Conservation (phyloP, 306 rosid species). For the Pyrus betulifolia region DNA sequence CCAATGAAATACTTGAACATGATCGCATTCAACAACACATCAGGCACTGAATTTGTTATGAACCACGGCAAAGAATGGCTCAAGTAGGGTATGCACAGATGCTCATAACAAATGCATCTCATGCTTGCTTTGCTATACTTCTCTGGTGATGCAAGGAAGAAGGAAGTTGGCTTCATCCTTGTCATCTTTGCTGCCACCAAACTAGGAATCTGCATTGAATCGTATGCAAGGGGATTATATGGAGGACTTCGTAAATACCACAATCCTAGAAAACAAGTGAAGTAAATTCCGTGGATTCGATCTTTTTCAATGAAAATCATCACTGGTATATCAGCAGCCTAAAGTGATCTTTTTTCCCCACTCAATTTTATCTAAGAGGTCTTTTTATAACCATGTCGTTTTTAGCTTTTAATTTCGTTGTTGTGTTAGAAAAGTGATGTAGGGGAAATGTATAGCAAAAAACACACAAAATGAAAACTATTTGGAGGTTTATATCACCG, state of each 20-base stretch:
- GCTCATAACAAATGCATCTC: conserved; percentile 20
- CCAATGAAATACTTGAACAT: background rate
- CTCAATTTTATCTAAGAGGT: too few relatives aligned
- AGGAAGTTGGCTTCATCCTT: background rate
- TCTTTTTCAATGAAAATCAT: too few relatives aligned
- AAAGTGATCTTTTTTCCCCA: too few relatives aligned
- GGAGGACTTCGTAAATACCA: background rate
- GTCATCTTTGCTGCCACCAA: conserved; percentile 24
- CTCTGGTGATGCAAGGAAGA: conserved; percentile 13
- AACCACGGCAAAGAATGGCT: conserved; percentile 18
- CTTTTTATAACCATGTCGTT: too few relatives aligned
- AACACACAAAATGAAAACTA: too few relatives aligned
- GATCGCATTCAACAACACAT: background rate
- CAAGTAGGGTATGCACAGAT: conserved; percentile 16
- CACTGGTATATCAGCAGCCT: too few relatives aligned
- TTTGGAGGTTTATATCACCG: too few relatives aligned
- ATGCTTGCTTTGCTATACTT: conserved; percentile 24
- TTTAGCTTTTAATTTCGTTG: too few relatives aligned
- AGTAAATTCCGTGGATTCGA: too few relatives aligned
- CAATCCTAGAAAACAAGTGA: too few relatives aligned
- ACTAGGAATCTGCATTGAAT: conserved; percentile 11
- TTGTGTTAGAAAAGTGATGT: too few relatives aligned
- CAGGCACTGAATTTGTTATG: conserved; percentile 1
- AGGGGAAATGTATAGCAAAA: too few relatives aligned
- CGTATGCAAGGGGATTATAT: background rate